These are phyloP conservation scores for Prunus yedoensis DNA, from an alignment of 331 rosid genomes.

Conservation along the genomic window DNA sequence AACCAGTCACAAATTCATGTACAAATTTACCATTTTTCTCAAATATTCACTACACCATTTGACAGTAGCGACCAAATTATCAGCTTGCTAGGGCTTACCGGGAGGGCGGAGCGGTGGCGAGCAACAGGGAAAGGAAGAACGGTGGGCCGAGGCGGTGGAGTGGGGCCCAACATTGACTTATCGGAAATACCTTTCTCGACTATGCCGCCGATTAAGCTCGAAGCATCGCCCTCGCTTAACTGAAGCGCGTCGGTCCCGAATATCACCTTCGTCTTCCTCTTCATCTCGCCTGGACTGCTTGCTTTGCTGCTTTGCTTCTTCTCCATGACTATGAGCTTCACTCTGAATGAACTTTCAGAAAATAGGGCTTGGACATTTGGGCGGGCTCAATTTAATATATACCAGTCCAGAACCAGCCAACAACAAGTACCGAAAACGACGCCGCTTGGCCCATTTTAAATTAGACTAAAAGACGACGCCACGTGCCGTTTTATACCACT, in stretches of 20 bases:
- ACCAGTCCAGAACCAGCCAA: background rate
- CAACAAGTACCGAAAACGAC: background rate
- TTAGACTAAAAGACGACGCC: background rate
- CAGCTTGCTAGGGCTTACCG: slow-evolving; percentile 39
- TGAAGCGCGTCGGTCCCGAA: slow-evolving; percentile 44
- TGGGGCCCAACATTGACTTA: slow-evolving; percentile 17
- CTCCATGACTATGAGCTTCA: slow-evolving; percentile 37
- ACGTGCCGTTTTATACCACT: background rate
- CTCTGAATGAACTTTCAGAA: background rate
- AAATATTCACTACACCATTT: background rate
- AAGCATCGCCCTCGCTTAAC: slow-evolving; percentile 35
- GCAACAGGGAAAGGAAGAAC: slow-evolving; percentile 87
- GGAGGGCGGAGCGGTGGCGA: slow-evolving; percentile 90
- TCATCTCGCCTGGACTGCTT: slow-evolving; percentile 15
- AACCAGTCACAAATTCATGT: background rate
- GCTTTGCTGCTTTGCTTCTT: slow-evolving; percentile 27
- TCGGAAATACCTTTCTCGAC: slow-evolving; percentile 79
- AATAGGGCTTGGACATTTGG: background rate
- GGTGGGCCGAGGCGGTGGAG: slow-evolving; percentile 58
- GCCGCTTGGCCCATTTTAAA: too few species aligned
- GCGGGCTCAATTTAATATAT: background rate
- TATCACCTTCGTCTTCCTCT: slow-evolving; percentile 24
- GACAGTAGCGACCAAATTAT: background rate
- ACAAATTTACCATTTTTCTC: background rate
- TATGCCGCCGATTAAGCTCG: slow-evolving; percentile 63